Evolutionary conservation across 2,329 filamentous ascomycete species (phyloP).

Genomic region (Exophiala sp.): DNA sequence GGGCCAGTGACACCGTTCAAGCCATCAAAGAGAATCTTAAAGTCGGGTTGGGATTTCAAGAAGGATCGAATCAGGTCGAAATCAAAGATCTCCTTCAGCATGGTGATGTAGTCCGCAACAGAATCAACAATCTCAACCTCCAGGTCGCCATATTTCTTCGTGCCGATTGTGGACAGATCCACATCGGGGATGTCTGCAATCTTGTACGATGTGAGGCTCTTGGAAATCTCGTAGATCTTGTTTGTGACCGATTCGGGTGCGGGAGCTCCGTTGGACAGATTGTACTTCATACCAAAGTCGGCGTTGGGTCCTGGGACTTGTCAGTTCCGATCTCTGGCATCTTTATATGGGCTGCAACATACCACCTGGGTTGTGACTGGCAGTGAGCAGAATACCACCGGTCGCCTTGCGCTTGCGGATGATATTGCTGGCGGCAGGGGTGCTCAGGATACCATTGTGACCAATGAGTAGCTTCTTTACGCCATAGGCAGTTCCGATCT

Average conservation of each 20-base stretch:
- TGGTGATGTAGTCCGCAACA: constrained; percentile 81
- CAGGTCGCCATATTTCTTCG: constrained; percentile 73
- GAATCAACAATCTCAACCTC: constrained; percentile 96
- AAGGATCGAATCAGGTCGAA: constrained; percentile 94
- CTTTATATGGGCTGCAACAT: constrained; percentile 35
- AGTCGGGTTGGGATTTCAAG: constrained; percentile 77
- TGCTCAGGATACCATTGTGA: constrained; percentile 92
- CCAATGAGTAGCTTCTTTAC: constrained; percentile 98
- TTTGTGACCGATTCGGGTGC: constrained; percentile 95
- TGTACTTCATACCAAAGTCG: constrained; percentile 99
- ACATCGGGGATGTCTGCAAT: constrained; percentile 79
- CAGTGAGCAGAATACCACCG: constrained; percentile 91
- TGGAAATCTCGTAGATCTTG: constrained; percentile 92
- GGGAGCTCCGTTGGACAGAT: constrained; percentile 90
- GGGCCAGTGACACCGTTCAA: constrained; percentile 91
- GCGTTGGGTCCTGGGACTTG: constrained; percentile 65
- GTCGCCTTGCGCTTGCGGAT: constrained; percentile 94
- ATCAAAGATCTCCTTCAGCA: constrained; percentile 98
- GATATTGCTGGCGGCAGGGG: constrained; percentile 89
- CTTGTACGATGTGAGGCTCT: constrained; percentile 86
- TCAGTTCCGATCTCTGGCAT: constrained; percentile 9
- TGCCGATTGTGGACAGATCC: constrained; percentile 76
- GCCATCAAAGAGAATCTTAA: constrained; percentile 95
- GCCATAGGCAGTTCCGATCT: constrained; percentile 93
- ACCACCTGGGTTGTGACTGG: constrained; percentile 98